Conservation (phyloP, 2,329 filamentous ascomycete species). For the Cladophialophora yegresii region DNA sequence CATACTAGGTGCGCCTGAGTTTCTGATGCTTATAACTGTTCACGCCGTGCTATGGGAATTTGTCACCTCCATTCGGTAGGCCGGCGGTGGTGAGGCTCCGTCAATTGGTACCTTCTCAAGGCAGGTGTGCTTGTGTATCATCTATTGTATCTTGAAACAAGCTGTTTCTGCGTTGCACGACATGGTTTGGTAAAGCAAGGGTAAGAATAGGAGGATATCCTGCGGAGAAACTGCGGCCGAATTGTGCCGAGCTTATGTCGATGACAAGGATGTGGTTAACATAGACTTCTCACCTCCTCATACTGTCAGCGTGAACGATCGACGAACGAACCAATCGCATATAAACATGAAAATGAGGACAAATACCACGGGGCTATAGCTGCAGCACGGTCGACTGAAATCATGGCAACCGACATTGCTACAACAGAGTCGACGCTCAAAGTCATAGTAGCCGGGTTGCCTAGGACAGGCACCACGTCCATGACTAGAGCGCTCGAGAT, state of each 20-base stretch:
- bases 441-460: conserved; percentile 13
- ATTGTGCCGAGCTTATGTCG: background rate
- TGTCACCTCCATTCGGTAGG: background rate
- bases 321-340: background rate
- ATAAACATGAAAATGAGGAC: background rate
- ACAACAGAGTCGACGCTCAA: background rate
- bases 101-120: background rate
- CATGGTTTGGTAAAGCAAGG: background rate
- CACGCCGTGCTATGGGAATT: no score
- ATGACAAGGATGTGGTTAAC: background rate
- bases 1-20: background rate
- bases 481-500: conserved; percentile 15
- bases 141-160: background rate
- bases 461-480: conserved; percentile 13
- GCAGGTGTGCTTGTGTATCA: background rate
- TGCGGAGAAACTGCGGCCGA: background rate
- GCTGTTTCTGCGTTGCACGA: background rate
- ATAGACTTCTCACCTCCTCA: background rate
- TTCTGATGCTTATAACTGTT: background rate
- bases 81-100: background rate
- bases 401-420: background rate
- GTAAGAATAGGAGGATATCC: background rate
- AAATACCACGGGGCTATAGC: background rate
- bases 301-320: background rate
- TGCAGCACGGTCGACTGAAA: background rate